These are phyloP conservation scores for Malus sylvestris DNA, from an alignment of 306 rosid genomes.

Conservation along the genomic window DNA sequence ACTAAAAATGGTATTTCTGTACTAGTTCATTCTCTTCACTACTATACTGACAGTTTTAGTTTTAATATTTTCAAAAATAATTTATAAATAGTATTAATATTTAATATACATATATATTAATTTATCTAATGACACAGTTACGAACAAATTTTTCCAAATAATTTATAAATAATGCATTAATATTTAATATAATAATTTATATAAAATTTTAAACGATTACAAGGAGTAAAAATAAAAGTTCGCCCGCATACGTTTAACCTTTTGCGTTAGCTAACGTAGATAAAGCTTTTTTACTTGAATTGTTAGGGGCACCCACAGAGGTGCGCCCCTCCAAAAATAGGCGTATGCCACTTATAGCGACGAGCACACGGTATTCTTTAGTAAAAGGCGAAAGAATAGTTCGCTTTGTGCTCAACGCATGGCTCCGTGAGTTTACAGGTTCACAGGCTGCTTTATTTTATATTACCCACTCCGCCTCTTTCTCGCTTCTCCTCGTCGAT, in stretches of 20 bases:
- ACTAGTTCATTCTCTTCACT: no score
- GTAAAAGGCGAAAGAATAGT: conserved; percentile 81
- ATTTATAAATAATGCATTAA: no score
- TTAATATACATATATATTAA: no score
- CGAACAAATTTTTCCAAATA: no score
- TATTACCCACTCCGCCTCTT: background rate
- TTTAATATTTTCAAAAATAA: no score
- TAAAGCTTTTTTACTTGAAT: background rate
- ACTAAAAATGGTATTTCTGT: no score
- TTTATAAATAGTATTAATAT: no score
- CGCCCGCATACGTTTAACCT: no score
- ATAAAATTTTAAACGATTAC: fast-evolving
- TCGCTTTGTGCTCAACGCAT: conserved; percentile 38
- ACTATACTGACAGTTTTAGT: no score
- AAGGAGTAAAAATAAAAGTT: no score
- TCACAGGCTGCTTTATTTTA: background rate
- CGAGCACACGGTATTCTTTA: conserved; percentile 53
- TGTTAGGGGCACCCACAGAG: background rate
- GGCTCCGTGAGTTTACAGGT: background rate
- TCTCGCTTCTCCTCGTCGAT: background rate
- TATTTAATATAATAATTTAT: no score
- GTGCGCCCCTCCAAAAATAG: background rate
- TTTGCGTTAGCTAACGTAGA: fast-evolving
- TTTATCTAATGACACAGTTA: no score
- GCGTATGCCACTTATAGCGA: background rate